phyloP scores from a whole-genome alignment of 2,329 filamentous ascomycete genomes.

The Cryphonectria nitschkei region DNA sequence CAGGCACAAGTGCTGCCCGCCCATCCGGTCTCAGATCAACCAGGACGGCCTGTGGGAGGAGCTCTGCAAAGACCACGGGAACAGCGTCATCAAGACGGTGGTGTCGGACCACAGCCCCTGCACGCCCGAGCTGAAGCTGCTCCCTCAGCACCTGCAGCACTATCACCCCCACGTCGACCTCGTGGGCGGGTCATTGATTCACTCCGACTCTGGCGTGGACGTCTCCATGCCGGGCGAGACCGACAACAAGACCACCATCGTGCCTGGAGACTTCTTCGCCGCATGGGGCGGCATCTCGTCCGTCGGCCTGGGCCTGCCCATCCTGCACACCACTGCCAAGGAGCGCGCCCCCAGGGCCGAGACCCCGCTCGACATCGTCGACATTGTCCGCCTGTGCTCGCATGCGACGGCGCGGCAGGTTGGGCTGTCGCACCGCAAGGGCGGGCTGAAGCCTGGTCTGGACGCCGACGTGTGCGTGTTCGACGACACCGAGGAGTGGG shows the following conservation, averaged over 20 bases:
- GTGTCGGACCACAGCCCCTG: slow-evolving; percentile 97
- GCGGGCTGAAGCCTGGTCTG: slow-evolving; percentile 77
- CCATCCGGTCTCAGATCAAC: slow-evolving; percentile 80
- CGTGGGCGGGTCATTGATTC: slow-evolving; percentile 42
- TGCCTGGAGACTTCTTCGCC: slow-evolving; percentile 84
- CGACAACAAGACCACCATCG: slow-evolving; percentile 40
- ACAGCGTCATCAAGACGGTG: slow-evolving; percentile 86
- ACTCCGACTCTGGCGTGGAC: slow-evolving; percentile 59
- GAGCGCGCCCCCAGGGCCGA: slow-evolving; percentile 55
- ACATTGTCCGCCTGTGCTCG: slow-evolving; percentile 85
- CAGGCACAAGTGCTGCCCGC: slow-evolving; percentile 92
- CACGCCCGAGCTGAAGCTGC: slow-evolving; percentile 89
- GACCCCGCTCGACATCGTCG: slow-evolving; percentile 59
- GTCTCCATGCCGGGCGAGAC: slow-evolving; percentile 43
- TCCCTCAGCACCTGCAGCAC: slow-evolving; percentile 68
- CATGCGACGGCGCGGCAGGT: slow-evolving; percentile 87
- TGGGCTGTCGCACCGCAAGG: slow-evolving; percentile 79
- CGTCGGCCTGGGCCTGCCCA: slow-evolving; percentile 88
- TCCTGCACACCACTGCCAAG: slow-evolving; percentile 79
- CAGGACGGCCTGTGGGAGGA: slow-evolving; percentile 88
- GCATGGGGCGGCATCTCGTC: slow-evolving; percentile 97
- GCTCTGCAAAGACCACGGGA: slow-evolving; percentile 57
- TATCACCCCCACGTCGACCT: slow-evolving; percentile 22
- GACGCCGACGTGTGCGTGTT: slow-evolving; percentile 94
- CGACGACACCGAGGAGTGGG: slow-evolving; percentile 80